Percentiles rank a stretch among this genome's conserved stretches.
Evolutionary conservation across 2,329 filamentous ascomycete species (phyloP).

Genomic region (Fusarium napiforme): DNA sequence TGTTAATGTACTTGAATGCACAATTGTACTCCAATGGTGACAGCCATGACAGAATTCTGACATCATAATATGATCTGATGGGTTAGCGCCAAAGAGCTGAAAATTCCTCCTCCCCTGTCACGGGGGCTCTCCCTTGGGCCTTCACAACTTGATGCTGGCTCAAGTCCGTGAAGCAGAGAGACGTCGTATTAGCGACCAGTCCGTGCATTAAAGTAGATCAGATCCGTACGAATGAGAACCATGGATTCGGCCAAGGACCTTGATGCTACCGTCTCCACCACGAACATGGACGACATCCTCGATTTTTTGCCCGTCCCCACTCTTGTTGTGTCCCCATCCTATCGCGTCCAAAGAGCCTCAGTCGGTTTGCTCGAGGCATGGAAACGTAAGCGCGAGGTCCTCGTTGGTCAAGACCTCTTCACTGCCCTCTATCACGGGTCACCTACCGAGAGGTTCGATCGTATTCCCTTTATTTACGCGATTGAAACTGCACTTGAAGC

Average conservation of each 20-base stretch:
- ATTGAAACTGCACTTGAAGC: not conserved
- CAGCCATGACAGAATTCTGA: not conserved
- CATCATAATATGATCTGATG: not conserved
- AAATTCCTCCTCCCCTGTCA: not conserved
- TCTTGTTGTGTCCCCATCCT: constrained; percentile 1
- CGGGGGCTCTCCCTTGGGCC: not conserved
- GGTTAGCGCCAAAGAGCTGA: not conserved
- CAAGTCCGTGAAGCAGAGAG: not conserved
- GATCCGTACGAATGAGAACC: not conserved
- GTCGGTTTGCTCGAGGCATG: not conserved
- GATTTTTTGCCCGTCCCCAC: constrained; percentile 2
- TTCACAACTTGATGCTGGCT: not conserved
- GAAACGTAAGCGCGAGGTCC: not conserved
- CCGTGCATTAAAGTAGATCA: not conserved
- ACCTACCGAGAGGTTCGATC: constrained; percentile 1
- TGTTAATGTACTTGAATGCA: too few relatives aligned
- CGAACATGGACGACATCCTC: not conserved
- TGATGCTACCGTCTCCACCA: not conserved
- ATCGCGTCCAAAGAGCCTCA: constrained; percentile 3
- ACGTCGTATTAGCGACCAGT: constrained; percentile 5
- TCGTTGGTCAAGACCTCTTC: constrained; percentile 5
- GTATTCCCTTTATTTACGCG: not conserved
- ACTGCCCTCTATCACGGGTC: not conserved
- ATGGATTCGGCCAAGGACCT: not conserved
- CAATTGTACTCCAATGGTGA: too few relatives aligned